A percentile compares a stretch with the other conserved stretches of the same genome.
phyloP scores from a whole-genome alignment of 2,329 filamentous ascomycete species.

The Penicillium frequentans region DNA sequence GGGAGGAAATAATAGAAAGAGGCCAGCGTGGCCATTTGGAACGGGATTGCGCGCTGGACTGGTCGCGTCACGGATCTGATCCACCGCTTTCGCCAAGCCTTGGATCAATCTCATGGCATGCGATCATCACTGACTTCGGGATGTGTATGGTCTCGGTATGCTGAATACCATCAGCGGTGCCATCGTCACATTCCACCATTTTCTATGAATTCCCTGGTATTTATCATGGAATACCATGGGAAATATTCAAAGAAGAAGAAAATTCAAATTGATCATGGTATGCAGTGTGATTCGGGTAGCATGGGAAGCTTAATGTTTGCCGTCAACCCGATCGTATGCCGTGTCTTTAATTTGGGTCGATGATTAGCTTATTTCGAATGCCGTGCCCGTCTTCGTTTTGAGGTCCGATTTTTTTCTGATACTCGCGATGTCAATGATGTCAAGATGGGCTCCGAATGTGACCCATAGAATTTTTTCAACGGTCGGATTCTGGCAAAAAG shows the following conservation, averaged over 20 bases:
- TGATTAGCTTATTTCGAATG: not conserved
- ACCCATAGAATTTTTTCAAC: not conserved
- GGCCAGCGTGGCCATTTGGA: conserved; percentile 21
- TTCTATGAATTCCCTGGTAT: not conserved
- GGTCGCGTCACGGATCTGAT: conserved; percentile 12
- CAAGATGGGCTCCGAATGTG: conserved; percentile 2
- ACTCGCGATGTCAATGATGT: conserved; percentile 6
- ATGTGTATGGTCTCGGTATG: conserved; percentile 10
- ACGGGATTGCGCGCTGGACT: conserved; percentile 17
- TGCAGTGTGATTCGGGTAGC: not conserved
- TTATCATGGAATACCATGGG: not conserved
- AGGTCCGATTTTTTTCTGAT: not conserved
- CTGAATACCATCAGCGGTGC: not conserved
- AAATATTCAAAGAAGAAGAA: not conserved
- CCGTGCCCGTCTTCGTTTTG: not conserved
- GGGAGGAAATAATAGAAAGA: conserved; percentile 2
- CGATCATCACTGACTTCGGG: conserved; percentile 6
- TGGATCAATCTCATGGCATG: conserved; percentile 22
- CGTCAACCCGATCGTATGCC: not conserved
- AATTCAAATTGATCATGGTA: not conserved
- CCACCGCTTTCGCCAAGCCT: conserved; percentile 20
- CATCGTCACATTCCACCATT: conserved; percentile 1
- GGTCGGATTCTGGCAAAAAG: not conserved
- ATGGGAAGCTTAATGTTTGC: not conserved
- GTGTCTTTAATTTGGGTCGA: not conserved